phyloP scores from a whole-genome alignment of 2,329 filamentous ascomycete genomes.

The Phaeoacremonium minimum region DNA sequence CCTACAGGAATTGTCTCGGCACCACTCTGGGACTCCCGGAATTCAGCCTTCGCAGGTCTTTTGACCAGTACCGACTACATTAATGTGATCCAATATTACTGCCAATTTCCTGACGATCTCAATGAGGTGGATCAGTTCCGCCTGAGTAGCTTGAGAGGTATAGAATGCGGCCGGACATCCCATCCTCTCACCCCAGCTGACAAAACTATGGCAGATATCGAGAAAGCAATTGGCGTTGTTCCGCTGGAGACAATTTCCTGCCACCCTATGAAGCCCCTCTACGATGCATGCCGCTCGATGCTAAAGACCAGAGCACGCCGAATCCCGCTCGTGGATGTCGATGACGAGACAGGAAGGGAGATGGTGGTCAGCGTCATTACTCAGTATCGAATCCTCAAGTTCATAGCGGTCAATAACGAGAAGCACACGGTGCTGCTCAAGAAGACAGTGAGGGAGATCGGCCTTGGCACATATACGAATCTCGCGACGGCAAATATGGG shows the following conservation, averaged over 20 bases:
- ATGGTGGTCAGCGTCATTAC: slow-evolving; percentile 97
- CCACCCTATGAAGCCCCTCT: slow-evolving; percentile 82
- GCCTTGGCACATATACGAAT: slow-evolving; percentile 77
- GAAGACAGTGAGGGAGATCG: slow-evolving; percentile 80
- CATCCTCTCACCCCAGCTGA: not conserved
- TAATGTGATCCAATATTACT: slow-evolving; percentile 99
- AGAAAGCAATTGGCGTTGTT: slow-evolving; percentile 85
- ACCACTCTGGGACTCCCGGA: slow-evolving; percentile 92
- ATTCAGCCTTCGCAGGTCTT: slow-evolving; percentile 87
- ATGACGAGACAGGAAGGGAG: slow-evolving; percentile 87
- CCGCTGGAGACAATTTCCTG: slow-evolving; percentile 96
- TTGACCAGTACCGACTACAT: slow-evolving; percentile 97
- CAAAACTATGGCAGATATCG: slow-evolving; percentile 64
- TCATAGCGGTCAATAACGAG: slow-evolving; percentile 89
- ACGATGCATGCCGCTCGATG: slow-evolving; percentile 94
- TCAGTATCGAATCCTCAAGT: slow-evolving; percentile 97
- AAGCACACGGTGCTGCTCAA: slow-evolving; percentile 83
- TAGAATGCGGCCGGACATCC: slow-evolving; percentile 14
- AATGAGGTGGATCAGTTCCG: slow-evolving; percentile 90
- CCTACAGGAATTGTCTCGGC: slow-evolving; percentile 87
- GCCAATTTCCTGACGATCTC: slow-evolving; percentile 89
- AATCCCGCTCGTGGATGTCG: slow-evolving; percentile 88
- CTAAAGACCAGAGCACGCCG: slow-evolving; percentile 86
- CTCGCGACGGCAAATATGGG: slow-evolving; percentile 83
- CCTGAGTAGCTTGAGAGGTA: slow-evolving; percentile 86